These are phyloP conservation scores for Aspergillus biplanus DNA, from an alignment of 495 filamentous ascomycete genomes.

Conservation along the genomic window DNA sequence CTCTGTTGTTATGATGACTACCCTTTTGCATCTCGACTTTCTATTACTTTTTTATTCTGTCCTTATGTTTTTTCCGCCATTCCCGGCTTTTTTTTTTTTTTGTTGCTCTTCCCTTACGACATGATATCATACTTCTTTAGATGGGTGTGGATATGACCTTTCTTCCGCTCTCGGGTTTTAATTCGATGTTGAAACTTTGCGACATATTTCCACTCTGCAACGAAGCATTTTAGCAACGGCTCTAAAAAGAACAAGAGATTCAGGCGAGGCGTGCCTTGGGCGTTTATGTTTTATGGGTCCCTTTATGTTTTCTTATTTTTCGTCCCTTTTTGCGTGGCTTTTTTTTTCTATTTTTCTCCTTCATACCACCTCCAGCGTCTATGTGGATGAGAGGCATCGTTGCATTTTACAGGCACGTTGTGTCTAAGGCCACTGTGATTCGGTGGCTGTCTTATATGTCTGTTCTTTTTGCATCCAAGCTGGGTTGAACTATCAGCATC, in stretches of 20 bases:
- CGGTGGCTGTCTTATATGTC: constrained; percentile 40
- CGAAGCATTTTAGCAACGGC: constrained; percentile 40
- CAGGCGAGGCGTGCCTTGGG: constrained; percentile 41
- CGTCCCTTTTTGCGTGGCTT: constrained; percentile 4
- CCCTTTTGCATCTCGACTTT: constrained; percentile 27
- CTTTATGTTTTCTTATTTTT: constrained; percentile 23
- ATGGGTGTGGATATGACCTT: constrained; percentile 32
- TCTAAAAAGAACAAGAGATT: constrained; percentile 36
- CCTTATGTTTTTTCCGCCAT: not conserved
- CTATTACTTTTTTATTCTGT: constrained; percentile 15
- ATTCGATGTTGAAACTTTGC: constrained; percentile 36
- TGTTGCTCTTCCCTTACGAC: constrained; percentile 34
- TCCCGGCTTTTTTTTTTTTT: constrained; percentile 8
- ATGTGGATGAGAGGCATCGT: constrained; percentile 33
- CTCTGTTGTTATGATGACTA: constrained; percentile 26
- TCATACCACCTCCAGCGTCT: constrained; percentile 30
- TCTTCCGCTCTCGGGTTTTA: constrained; percentile 30
- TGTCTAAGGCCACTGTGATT: constrained; percentile 33
- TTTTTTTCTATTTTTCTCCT: constrained; percentile 24
- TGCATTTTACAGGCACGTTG: constrained; percentile 40
- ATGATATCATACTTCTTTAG: constrained; percentile 41
- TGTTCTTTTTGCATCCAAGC: constrained; percentile 41
- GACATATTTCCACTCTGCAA: constrained; percentile 33
- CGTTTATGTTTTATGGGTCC: constrained; percentile 35
- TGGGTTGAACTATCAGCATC: constrained; percentile 43